A percentile compares a stretch with the other conserved stretches of the same genome.
Evolutionary conservation across 2,329 filamentous ascomycete genomes (phyloP).

Genomic region (Chaetomium sp.): DNA sequence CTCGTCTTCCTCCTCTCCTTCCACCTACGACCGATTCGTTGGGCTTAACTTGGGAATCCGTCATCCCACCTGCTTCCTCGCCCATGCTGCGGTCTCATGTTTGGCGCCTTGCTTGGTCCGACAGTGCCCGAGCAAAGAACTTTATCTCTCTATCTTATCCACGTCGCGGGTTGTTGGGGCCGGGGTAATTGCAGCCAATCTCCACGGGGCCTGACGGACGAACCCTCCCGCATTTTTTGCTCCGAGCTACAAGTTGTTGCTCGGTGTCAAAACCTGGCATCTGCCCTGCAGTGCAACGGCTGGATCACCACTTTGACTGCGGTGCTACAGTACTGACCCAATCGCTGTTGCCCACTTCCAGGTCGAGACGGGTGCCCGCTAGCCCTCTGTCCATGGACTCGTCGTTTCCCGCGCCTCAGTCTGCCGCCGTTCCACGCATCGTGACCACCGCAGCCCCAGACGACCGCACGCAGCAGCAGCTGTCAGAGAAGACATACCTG

Average conservation of each 20-base stretch:
- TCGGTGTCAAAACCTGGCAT: conserved; percentile 9
- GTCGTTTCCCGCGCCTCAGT: conserved; percentile 27
- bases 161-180: neutral
- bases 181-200: neutral
- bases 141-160: too few species aligned
- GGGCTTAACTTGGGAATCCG: conserved; percentile 5
- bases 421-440: conserved; percentile 29
- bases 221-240: neutral
- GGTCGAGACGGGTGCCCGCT: conserved; percentile 42
- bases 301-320: conserved; percentile 23
- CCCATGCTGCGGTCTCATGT: too few species aligned
- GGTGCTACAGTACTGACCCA: conserved; percentile 30
- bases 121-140: neutral
- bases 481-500: conserved; percentile 31
- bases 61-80: neutral
- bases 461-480: conserved; percentile 20
- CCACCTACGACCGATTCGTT: neutral
- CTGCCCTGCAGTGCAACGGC: conserved; percentile 27
- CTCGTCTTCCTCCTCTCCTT: neutral
- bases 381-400: conserved; percentile 7
- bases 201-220: neutral
- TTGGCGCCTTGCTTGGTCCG: neutral
- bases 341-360: conserved; percentile 28
- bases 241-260: neutral
- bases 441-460: conserved; percentile 28